Base-by-base conservation (phyloP, 768 basidiomycete genomes). In the Hericium rajendrae region DNA sequence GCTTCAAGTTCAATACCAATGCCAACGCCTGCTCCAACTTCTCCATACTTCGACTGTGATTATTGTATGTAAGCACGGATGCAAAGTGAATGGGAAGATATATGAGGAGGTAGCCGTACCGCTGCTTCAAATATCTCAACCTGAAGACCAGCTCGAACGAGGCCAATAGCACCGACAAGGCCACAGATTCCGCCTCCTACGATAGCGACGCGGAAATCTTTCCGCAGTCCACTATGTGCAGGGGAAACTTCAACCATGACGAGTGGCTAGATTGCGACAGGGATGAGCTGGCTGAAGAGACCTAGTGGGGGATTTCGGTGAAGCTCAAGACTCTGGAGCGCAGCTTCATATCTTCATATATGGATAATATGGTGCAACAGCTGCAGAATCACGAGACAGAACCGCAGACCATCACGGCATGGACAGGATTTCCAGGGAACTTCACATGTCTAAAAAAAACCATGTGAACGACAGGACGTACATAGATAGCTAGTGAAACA, bases 131-230 rank as follows among this genome's bases (percentile, higher is more conserved):
- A 82, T 5, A 79, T 61, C 22, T 74, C 67, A 15, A 76, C 73
- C n/a, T 69, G 64, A 39, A 79, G 66, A 4, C 78, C 78, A 12
- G 69, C 70, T 48, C 66, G 70, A 15, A 61, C 50, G 38, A 81
- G 69, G 39, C 68, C 73, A 43, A 75, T 69, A 9, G 78, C 76
- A 59, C 74, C 74, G 3, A 74, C 70, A n/a, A 81, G 64, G 10
- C 77, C 78, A 57, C 74, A 75, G 69, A 80, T 73, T 16, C 81
- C 79, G 38, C 79, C 78, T 15, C 81, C 79, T 2, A 80, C 69
- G 41, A 82, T 74, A 0, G 78, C 78, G 38, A 80, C 70, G 26
- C 68, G 67, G 57, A 80, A 76, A 26, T 51, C 28, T 26, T 37
- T 51, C 32, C 6, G 32, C 32, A 10, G 9, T 8, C 9, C 8